phyloP scores from a whole-genome alignment of 495 filamentous ascomycete species.

The Penicillium manginii region DNA sequence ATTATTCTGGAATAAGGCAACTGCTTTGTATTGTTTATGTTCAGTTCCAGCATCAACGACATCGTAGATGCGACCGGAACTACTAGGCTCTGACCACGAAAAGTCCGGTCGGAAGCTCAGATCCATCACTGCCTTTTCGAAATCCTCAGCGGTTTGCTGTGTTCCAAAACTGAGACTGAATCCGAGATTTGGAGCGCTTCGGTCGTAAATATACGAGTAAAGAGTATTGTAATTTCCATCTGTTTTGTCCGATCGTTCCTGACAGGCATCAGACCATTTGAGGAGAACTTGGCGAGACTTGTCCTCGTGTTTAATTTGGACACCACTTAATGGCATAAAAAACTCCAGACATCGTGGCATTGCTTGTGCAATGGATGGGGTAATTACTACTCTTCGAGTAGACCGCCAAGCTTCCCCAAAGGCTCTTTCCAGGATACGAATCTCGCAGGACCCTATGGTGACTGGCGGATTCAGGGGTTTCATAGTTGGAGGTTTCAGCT shows the following conservation, averaged over 20 bases:
- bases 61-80: constrained; percentile 36
- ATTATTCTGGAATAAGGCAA: constrained; percentile 30
- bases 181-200: constrained; percentile 40
- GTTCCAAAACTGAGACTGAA: constrained; percentile 34
- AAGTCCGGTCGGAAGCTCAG: constrained; percentile 30
- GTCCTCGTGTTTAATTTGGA: constrained; percentile 37
- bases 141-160: constrained; percentile 32
- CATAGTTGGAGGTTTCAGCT: constrained; percentile 38
- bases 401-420: constrained; percentile 44
- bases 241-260: constrained; percentile 34
- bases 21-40: constrained; percentile 43
- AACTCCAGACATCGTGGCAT: constrained; percentile 38
- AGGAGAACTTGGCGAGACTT: constrained; percentile 36
- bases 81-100: constrained; percentile 29
- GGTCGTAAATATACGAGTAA: constrained; percentile 42
- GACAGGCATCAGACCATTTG: constrained; percentile 49
- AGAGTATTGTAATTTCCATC: constrained; percentile 43
- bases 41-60: constrained; percentile 36
- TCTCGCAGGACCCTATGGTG: constrained; percentile 38
- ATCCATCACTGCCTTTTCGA: constrained; percentile 34
- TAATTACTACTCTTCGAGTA: constrained; percentile 45
- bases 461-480: constrained; percentile 38
- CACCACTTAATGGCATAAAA: constrained; percentile 43
- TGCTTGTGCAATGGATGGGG: constrained; percentile 40
- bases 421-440: constrained; percentile 45